Conservation (phyloP, 768 basidiomycete genomes). For the Nevesoporus exiguus region DNA sequence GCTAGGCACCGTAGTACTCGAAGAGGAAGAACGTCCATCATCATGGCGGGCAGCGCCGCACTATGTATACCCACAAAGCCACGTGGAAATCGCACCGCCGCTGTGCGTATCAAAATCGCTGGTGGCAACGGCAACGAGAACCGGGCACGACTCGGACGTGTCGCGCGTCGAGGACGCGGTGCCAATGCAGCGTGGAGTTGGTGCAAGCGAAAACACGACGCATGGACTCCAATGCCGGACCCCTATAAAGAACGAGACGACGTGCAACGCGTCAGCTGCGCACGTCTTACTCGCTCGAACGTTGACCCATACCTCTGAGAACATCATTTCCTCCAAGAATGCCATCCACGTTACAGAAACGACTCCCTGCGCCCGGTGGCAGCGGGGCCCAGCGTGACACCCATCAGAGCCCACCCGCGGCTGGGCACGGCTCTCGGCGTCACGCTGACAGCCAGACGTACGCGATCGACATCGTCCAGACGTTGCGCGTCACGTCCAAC, state of each 20-base stretch:
- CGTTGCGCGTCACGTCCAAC: slow-evolving; percentile 26
- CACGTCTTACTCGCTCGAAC: not conserved
- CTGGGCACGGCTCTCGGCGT: not conserved
- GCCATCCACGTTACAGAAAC: slow-evolving; percentile 22
- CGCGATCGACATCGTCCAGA: slow-evolving; percentile 32
- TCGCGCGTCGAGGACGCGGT: slow-evolving; percentile 16
- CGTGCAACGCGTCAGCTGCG: slow-evolving; percentile 1
- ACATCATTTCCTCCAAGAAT: slow-evolving; percentile 1
- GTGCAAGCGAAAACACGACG: slow-evolving; percentile 17
- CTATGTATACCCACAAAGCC: slow-evolving; percentile 24
- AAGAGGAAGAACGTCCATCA: not conserved
- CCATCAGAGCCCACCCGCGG: slow-evolving; percentile 10
- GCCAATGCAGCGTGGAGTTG: slow-evolving; percentile 16
- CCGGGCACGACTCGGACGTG: slow-evolving; percentile 14
- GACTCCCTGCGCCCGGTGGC: slow-evolving; percentile 2
- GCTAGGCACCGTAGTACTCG: not conserved
- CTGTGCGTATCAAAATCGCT: slow-evolving; percentile 2
- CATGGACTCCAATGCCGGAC: slow-evolving; percentile 2
- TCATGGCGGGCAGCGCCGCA: slow-evolving; percentile 4
- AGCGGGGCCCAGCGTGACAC: slow-evolving; percentile 4
- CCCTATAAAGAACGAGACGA: slow-evolving; percentile 20
- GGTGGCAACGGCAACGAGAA: slow-evolving; percentile 11
- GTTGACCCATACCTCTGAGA: not conserved
- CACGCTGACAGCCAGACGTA: slow-evolving; percentile 20
- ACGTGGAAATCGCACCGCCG: slow-evolving; percentile 26